phyloP scores from a whole-genome alignment of 2,329 filamentous ascomycete genomes.

The Fusarium phyllophilum region DNA sequence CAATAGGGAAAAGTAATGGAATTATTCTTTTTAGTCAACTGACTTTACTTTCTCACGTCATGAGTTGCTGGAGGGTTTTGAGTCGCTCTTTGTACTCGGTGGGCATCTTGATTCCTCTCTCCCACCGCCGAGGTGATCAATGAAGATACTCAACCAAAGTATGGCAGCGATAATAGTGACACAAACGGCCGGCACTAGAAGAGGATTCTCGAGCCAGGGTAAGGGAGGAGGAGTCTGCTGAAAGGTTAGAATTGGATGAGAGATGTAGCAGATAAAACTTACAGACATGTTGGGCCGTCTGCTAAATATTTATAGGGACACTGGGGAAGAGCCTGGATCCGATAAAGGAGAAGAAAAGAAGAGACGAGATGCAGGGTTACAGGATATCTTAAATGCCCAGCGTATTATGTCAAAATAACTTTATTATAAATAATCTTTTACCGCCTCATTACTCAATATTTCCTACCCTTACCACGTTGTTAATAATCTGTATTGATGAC shows the following conservation, averaged over 20 bases:
- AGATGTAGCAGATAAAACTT: neutral
- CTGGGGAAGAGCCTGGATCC: neutral
- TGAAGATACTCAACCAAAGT: neutral
- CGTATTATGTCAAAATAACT: neutral
- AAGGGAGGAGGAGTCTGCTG: neutral
- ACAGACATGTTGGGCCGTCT: neutral
- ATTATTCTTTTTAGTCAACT: neutral
- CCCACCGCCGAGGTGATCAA: neutral
- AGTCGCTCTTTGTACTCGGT: neutral
- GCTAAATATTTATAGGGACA: neutral
- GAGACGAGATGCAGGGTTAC: neutral
- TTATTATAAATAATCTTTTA: neutral
- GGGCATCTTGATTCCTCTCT: neutral
- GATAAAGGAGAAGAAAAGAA: neutral
- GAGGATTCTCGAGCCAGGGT: neutral
- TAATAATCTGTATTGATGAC: neutral
- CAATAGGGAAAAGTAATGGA: neutral
- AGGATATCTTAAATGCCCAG: neutral
- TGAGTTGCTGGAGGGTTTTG: neutral
- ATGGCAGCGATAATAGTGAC: neutral
- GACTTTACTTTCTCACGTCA: neutral
- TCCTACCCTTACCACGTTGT: neutral
- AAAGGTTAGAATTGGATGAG: neutral
- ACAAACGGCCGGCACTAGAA: neutral
- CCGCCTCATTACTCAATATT: neutral